These are phyloP conservation scores for Didymella sp. DNA, from an alignment of 2,329 filamentous ascomycete genomes.

Conservation along the genomic window DNA sequence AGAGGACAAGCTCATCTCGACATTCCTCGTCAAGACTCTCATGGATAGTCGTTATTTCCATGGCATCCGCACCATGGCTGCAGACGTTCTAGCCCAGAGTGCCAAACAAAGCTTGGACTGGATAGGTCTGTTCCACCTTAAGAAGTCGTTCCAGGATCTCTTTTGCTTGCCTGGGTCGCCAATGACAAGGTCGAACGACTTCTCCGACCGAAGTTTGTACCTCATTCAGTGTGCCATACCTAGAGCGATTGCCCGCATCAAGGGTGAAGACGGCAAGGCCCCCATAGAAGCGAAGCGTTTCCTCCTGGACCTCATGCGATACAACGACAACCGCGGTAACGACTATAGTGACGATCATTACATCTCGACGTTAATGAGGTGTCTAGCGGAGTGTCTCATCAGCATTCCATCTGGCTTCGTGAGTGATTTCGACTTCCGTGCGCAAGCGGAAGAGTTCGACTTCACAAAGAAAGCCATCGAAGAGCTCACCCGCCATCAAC, in stretches of 20 bases:
- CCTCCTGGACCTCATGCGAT: conserved; percentile 85
- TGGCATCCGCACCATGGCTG: conserved; percentile 87
- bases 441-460: conserved; percentile 59
- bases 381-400: conserved; percentile 63
- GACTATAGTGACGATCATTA: conserved; percentile 89
- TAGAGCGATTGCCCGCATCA: conserved; percentile 77
- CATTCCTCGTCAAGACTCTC: conserved; percentile 85
- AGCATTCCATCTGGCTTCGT: conserved; percentile 25
- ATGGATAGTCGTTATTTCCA: conserved; percentile 94
- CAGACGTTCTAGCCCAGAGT: conserved; percentile 77
- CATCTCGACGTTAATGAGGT: conserved; percentile 77
- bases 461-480: conserved; percentile 65
- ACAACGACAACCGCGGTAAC: conserved; percentile 95
- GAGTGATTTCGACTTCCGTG: conserved; percentile 55
- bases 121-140: conserved; percentile 83
- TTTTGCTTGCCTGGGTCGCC: conserved; percentile 82
- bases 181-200: conserved; percentile 89
- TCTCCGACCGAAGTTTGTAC: conserved; percentile 84
- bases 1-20: conserved; percentile 78
- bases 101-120: conserved; percentile 66
- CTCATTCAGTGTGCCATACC: conserved; percentile 84
- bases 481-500: conserved; percentile 68
- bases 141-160: conserved; percentile 84
- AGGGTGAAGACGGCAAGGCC: conserved; percentile 76
- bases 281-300: conserved; percentile 81